These are phyloP conservation scores for Daldinia bambusicola DNA, from an alignment of 495 filamentous ascomycete species.

Conservation along the genomic window DNA sequence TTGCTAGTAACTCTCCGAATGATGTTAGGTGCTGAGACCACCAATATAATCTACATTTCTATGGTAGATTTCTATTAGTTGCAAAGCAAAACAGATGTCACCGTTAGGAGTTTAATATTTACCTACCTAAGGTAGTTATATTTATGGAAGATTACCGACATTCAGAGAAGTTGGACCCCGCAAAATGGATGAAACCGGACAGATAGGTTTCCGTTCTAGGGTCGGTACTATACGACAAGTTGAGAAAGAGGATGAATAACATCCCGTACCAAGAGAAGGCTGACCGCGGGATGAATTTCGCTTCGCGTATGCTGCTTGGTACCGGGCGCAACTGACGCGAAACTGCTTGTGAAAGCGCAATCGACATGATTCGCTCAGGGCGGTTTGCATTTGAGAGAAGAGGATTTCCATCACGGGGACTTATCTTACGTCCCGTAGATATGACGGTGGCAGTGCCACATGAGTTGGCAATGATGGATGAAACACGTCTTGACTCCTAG, in stretches of 20 bases:
- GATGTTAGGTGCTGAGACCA: background rate
- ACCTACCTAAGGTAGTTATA: too few species aligned
- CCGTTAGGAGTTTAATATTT: too few species aligned
- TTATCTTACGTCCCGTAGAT: conserved; percentile 9
- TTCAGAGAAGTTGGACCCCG: background rate
- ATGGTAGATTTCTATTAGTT: background rate
- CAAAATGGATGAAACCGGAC: conserved; percentile 23
- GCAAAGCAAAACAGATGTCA: background rate
- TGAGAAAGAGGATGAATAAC: background rate
- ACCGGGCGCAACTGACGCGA: too few species aligned
- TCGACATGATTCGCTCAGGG: conserved; percentile 1
- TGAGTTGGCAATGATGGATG: conserved; percentile 26
- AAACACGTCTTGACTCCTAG: conserved; percentile 36
- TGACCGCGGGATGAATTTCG: background rate
- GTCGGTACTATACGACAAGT: conserved; percentile 23
- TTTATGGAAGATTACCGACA: too few species aligned
- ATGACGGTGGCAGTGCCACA: conserved; percentile 12
- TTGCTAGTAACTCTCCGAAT: background rate
- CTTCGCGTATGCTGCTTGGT: too few species aligned
- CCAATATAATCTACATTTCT: background rate
- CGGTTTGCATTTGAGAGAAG: conserved; percentile 9
- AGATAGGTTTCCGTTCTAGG: conserved; percentile 17
- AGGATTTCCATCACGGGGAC: conserved; percentile 17
- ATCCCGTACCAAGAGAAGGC: background rate
- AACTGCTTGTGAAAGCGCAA: background rate